phyloP scores from a whole-genome alignment of 1,284 basidiomycete genomes.

The Fomes fomentarius region DNA sequence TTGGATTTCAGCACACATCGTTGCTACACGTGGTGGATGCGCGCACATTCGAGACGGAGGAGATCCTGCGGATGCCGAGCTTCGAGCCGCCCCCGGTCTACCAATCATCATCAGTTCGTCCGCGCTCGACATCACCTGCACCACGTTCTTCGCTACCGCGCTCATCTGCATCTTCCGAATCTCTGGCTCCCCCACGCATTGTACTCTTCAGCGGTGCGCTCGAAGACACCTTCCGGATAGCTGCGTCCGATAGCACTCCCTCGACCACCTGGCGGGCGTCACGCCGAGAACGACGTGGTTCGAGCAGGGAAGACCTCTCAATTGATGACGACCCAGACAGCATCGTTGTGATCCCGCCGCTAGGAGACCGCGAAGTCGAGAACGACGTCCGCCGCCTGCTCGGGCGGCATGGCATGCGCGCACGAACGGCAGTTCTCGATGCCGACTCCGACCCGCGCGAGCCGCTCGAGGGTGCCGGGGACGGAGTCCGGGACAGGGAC shows the following conservation, averaged over 20 bases:
- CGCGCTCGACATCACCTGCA: constrained; percentile 30
- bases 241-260: constrained; percentile 29
- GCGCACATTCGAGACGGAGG: constrained; percentile 75
- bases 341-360: constrained; percentile 55
- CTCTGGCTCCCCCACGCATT: constrained; percentile 37
- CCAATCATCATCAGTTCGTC: constrained; percentile 28
- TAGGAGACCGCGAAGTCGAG: constrained; percentile 63
- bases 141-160: constrained; percentile 17
- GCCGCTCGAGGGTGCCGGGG: constrained; percentile 17
- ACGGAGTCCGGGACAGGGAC: constrained; percentile 18
- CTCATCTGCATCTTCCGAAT: constrained; percentile 12
- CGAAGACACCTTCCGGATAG: constrained; percentile 60
- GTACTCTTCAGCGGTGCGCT: constrained; percentile 47
- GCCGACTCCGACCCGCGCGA: constrained; percentile 37
- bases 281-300: constrained; percentile 18
- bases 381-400: constrained; percentile 61
- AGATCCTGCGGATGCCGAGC: constrained; percentile 66
- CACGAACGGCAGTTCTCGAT: constrained; percentile 21
- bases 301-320: constrained; percentile 18
- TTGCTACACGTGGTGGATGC: constrained; percentile 79
- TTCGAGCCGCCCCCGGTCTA: constrained; percentile 29
- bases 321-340: constrained; percentile 41
- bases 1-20: constrained; percentile 62
- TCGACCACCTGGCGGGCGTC: constrained; percentile 22
- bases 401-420: constrained; percentile 44